Evolutionary conservation across 208 protist genomes (phyloP), one percentile per base, ranked within the genome.

Genomic region (Acanthamoeba sp.): DNA sequence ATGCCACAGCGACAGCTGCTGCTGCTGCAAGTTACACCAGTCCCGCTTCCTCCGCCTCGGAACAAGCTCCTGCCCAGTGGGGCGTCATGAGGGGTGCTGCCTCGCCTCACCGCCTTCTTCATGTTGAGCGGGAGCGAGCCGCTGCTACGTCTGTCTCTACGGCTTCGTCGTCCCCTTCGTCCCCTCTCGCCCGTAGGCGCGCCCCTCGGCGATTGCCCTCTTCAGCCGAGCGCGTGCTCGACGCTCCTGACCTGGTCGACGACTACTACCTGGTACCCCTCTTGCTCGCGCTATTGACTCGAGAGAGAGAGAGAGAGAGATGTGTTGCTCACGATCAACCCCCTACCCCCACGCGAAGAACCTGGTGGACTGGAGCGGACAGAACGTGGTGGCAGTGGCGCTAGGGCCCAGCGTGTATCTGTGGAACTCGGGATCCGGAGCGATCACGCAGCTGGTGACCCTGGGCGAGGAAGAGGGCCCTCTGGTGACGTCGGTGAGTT

Each of bases 191-290:
- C 36, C 34, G 64, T 20, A 22, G 64, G 10, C 64, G 34, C 29
- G 64, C 64, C 7, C 64, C 64, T 20, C 36, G 42, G 27, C 45
- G 76, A 2, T 27, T 85, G 18, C 42, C 76, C 76, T 32, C 76
- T 12, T 57, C 76, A 14, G 76, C 76, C 4, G 42, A 85, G 24
- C 97, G 98, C 93, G 99, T 99, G 64, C 97, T 99, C 3, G 99
- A 99, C 95, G 99, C 99, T 38, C 99, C 99, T 2, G 98, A 99
- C 89, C 97, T 99, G 78, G 95, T 99, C 82, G 99, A 99, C 94
- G 99, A 99, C 97, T 99, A 99, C 94, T 99, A 99, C 97, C 97
- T 99, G 29, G 64, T 73, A 38, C 64, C 52, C 27, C 52, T 59
- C 52, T 27, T 20, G 1, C 22, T 59, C 18, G 52, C 52, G n/a